A percentile compares a stretch with the other conserved stretches of the same genome.
These are phyloP conservation scores for Blumeriella jaapii DNA, from an alignment of 2,329 filamentous ascomycete species.

Conservation along the genomic window DNA sequence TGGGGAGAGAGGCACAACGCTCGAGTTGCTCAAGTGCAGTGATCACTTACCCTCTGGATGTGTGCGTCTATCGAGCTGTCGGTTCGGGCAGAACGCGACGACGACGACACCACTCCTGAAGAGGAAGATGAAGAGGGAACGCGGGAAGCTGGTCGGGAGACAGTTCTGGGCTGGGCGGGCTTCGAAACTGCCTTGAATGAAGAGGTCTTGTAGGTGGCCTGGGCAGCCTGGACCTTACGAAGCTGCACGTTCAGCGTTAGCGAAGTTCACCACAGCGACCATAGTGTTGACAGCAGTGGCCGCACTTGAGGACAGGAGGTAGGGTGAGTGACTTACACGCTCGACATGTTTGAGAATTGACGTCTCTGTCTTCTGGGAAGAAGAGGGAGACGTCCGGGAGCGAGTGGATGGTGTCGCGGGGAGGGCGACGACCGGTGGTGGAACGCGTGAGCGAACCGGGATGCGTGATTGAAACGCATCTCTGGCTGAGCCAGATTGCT, in stretches of 20 bases:
- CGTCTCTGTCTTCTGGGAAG: conserved; percentile 8
- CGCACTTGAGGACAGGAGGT: conserved; percentile 1
- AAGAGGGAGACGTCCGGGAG: conserved; percentile 1
- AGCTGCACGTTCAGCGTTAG: conserved; percentile 7
- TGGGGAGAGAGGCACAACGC: too few relatives aligned
- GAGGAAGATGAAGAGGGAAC: conserved; percentile 5
- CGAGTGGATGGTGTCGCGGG: conserved; percentile 3
- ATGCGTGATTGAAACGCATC: conserved; percentile 3
- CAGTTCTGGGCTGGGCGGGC: conserved; percentile 2
- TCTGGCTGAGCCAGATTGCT: not conserved
- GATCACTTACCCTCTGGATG: conserved; percentile 3
- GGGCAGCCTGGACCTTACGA: conserved; percentile 6
- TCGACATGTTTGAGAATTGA: conserved; percentile 9
- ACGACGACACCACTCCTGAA: not conserved
- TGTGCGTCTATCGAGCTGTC: conserved; percentile 6
- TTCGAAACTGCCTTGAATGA: conserved; percentile 4
- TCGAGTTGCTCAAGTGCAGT: not conserved
- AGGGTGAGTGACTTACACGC: conserved; percentile 7
- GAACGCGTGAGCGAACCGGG: conserved; percentile 3
- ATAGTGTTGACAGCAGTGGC: not conserved
- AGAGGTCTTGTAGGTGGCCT: conserved; percentile 6
- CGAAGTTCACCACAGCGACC: conserved; percentile 1
- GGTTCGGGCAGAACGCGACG: conserved; percentile 4
- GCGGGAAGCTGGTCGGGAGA: conserved; percentile 6
- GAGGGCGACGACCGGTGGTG: conserved; percentile 3